Conservation (phyloP, 2,329 filamentous ascomycete genomes). For the Diaporthe sp. region DNA sequence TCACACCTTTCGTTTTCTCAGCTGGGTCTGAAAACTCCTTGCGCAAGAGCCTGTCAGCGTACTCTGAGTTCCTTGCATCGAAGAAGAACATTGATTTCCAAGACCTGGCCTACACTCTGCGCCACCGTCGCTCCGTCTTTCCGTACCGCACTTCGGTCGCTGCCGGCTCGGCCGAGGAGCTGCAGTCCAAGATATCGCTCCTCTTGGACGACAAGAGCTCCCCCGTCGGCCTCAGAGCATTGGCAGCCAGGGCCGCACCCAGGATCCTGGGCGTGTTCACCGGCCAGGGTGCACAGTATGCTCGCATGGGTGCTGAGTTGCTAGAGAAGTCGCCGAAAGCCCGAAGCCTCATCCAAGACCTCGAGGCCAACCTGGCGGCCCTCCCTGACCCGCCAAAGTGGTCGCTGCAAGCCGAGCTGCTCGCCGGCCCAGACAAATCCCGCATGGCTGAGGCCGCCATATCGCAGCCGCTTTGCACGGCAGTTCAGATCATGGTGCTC, state of each 20-base stretch:
- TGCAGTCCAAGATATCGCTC: no score
- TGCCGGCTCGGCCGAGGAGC: no score
- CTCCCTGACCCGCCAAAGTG: conserved; percentile 27
- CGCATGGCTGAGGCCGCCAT: conserved; percentile 45
- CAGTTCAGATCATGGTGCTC: conserved; percentile 55
- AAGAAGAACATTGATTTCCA: no score
- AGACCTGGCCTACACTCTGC: no score
- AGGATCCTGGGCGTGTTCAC: conserved; percentile 45
- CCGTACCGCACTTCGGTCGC: no score
- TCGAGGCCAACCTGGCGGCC: not conserved
- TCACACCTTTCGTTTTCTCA: conserved; percentile 48
- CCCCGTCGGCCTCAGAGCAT: no score
- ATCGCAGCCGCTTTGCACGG: conserved; percentile 45
- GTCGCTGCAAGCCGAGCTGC: conserved; percentile 30
- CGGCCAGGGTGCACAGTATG: conserved; percentile 53
- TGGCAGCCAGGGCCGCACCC: no score
- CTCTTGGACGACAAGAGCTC: no score
- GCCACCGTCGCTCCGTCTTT: no score
- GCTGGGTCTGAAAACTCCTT: conserved; percentile 50
- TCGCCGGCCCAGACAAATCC: no score
- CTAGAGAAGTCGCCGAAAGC: conserved; percentile 46
- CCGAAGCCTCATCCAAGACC: not conserved
- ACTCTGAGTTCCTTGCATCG: no score
- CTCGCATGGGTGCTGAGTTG: conserved; percentile 50
- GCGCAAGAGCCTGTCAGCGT: conserved; percentile 5